Evolutionary conservation across 1,139 yeast genomes (phyloP), one percentile per base, ranked within the genome.

Genomic region (Casaregolazyma lundiana): DNA sequence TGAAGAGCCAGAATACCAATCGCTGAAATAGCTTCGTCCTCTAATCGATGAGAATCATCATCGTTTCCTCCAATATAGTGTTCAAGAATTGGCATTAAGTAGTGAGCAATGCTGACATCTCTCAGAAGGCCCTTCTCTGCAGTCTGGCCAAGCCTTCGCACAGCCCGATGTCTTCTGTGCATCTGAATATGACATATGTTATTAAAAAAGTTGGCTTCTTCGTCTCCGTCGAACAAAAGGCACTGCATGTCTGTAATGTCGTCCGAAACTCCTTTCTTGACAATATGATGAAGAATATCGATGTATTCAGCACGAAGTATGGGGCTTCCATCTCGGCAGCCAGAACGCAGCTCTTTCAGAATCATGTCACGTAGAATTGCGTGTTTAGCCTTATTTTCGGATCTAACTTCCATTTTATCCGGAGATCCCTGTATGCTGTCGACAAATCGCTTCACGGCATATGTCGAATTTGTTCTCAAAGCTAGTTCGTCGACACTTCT

Each of bases 121-220:
- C 75, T 66, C 11, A 90, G 65, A 18, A 54, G 50, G 8, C 57
- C 54, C 21, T 66, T 56, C 11, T 53, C 43, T 0, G 73, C 70
- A 39, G 69, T 54, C 6, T 70, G 71, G 21, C 73, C 71, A 29
- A 88, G 68, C 50, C 86, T 75, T 56, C 79, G 75, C 20, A 92
- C 73, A 0, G 97, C 95, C 58, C 88, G 76, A 62, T 84, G 89
- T 58, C 97, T 83, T 66, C 95, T 79, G 59, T 84, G 90, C 18
- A 84, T 62, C 67, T 94, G 98, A 44, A 92, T 81, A 62, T 92
- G 97, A 51, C 76, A 76, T 38, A 94, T 73, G 59, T 89, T 89
- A 49, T 72, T 69, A 69, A 92, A 92, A 61, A 92, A 89, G 62
- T 87, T 82, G 1, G 89, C 84, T 58, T 88, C 96, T 41, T 84